Evolutionary conservation across 106 monocot genomes (phyloP), one percentile per base, ranked within the genome.

Genomic region (Allium sativum): DNA sequence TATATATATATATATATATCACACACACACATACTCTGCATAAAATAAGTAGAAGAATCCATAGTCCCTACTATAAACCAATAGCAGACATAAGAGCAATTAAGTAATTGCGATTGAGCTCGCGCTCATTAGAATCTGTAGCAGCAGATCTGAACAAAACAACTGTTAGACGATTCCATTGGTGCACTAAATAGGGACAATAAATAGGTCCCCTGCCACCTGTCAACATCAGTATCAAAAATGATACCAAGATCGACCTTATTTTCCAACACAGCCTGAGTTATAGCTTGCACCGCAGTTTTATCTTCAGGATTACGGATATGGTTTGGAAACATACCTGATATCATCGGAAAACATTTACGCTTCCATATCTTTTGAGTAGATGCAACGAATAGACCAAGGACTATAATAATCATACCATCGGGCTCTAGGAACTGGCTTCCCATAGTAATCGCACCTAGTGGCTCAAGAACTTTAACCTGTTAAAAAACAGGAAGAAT

Each of bases 191-290:
- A 54, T 14, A 40, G 20, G 42, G 6, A 31, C n/a, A n/a, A n/a
- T 31, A 31, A 41, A 55, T 40, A 48, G 19, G 21, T 56, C 60
- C 55, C 46, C 9, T 51, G 40, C 21, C 58, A 98, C 96, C 96
- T 91, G 82, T 98, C 96, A 58, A 98, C 96, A 81, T 98, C 96
- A 42, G 96, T 98, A 74, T 98, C 96, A 79, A 98, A 98, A 69
- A 98, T 98, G 73, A 98, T 98, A 18, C 96, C 96, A 45, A 98
- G 63, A 70, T 98, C 96, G 68, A 91, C 96, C 44, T 88, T 80
- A 64, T 82, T 98, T 53, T 82, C 82, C 61, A 65, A 80, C 47
- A 98, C 96, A 42, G 96, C 87, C 67, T 98, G 75, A 21, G 77
- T 98, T 76, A 98, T 92, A 55, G 96, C 82, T 79, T 76, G 77